A percentile compares a stretch with the other conserved stretches of the same genome.
phyloP scores from a whole-genome alignment of 345 rosid genomes.

The Jatropha curcas region DNA sequence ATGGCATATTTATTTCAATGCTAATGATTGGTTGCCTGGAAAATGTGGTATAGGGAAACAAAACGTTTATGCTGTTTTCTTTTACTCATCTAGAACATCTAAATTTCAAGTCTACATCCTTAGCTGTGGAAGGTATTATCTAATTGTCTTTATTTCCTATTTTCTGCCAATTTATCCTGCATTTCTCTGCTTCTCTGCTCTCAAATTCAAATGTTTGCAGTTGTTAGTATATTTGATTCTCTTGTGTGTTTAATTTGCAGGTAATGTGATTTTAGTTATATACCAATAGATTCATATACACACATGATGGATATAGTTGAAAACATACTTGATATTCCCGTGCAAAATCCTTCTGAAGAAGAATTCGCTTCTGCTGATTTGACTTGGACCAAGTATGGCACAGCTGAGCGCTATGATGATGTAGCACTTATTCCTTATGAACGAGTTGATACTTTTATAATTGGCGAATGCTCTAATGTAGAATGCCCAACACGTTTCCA shows the following conservation, averaged over 20 bases:
- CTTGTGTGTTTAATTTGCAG: not conserved
- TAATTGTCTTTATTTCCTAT: not conserved
- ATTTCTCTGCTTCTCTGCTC: too few species aligned
- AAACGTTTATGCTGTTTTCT: too few species aligned
- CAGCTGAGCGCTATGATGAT: slow-evolving; percentile 72
- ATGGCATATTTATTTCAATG: too few species aligned
- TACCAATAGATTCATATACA: not conserved
- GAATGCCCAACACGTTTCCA: slow-evolving; percentile 84
- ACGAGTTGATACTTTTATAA: slow-evolving; percentile 69
- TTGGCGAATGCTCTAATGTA: slow-evolving; percentile 81
- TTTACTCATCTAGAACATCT: too few species aligned
- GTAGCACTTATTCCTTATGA: slow-evolving; percentile 76
- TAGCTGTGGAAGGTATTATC: too few species aligned
- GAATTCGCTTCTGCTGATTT: slow-evolving; percentile 77
- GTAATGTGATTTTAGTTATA: not conserved
- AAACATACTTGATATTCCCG: slow-evolving; percentile 52
- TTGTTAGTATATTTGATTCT: not conserved
- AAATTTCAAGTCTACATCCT: too few species aligned
- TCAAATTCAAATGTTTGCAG: not conserved
- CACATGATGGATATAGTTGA: slow-evolving; percentile 54
- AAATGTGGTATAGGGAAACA: too few species aligned
- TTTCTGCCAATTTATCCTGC: not conserved
- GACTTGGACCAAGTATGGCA: slow-evolving; percentile 76
- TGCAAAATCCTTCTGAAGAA: slow-evolving; percentile 69
- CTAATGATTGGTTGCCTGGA: too few species aligned